These are phyloP conservation scores for Arachnomyces sp. DNA, from an alignment of 2,329 filamentous ascomycete species.

Conservation along the genomic window DNA sequence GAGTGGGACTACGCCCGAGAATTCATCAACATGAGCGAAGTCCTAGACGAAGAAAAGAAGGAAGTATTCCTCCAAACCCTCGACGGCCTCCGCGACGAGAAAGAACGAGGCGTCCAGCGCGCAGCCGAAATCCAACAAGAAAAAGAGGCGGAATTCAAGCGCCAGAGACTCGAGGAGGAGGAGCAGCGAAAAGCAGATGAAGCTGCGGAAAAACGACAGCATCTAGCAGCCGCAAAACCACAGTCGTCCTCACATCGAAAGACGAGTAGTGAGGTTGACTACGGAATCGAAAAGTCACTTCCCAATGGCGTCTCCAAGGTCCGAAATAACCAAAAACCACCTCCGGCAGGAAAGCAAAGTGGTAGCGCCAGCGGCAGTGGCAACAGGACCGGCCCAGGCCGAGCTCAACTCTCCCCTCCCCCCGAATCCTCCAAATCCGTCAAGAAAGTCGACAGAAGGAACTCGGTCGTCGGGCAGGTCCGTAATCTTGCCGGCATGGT, in stretches of 20 bases:
- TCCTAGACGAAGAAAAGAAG: constrained; percentile 84
- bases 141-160: constrained; percentile 48
- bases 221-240: constrained; percentile 28
- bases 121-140: constrained; percentile 57
- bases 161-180: constrained; percentile 39
- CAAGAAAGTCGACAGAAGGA: constrained; percentile 32
- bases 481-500: constrained; percentile 39
- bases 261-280: constrained; percentile 61
- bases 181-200: constrained; percentile 26
- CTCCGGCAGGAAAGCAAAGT: constrained; percentile 13
- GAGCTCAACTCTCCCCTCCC: constrained; percentile 24
- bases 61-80: constrained; percentile 84
- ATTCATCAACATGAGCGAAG: constrained; percentile 78
- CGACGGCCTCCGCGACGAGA: constrained; percentile 76
- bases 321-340: constrained; percentile 22
- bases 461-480: constrained; percentile 24
- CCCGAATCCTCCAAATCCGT: constrained; percentile 26
- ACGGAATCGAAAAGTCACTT: constrained; percentile 56
- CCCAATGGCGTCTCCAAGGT: constrained; percentile 27
- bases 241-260: constrained; percentile 35
- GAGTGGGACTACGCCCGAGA: constrained; percentile 95
- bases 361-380: constrained; percentile 13
- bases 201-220: constrained; percentile 24
- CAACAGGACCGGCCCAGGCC: constrained; percentile 17
- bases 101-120: constrained; percentile 60